Conservation (phyloP, 768 basidiomycete genomes). For the Collybia sp. region DNA sequence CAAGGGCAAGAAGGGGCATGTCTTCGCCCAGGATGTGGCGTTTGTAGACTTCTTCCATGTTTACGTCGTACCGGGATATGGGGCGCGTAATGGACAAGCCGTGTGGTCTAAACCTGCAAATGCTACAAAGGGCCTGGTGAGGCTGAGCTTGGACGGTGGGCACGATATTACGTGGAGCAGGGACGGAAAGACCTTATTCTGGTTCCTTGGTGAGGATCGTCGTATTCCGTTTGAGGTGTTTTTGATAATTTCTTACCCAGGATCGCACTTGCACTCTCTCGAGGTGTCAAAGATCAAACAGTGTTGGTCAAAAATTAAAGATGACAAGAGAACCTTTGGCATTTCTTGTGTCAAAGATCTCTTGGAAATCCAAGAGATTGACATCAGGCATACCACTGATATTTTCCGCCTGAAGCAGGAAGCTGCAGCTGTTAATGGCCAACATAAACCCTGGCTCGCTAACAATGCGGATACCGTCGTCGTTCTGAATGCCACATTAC, state of each 20-base stretch:
- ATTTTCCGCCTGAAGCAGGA: conserved; percentile 54
- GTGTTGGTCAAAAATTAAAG: conserved; percentile 43
- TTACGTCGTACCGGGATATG: conserved; percentile 44
- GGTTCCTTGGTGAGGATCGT: conserved; percentile 59
- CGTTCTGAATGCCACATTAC: conserved; percentile 62
- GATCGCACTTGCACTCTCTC: conserved; percentile 60
- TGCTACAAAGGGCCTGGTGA: conserved; percentile 53
- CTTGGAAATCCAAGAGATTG: conserved; percentile 53
- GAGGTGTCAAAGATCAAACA: conserved; percentile 46
- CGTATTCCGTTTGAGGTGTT: not conserved
- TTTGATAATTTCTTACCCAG: conserved; percentile 21
- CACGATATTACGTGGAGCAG: conserved; percentile 62
- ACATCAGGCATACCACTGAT: conserved; percentile 59
- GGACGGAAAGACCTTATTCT: conserved; percentile 64
- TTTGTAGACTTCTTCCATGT: conserved; percentile 72
- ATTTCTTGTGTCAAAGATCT: conserved; percentile 55
- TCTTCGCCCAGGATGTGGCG: conserved; percentile 37
- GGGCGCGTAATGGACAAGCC: conserved; percentile 32
- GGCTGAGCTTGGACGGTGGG: conserved; percentile 70
- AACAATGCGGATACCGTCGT: conserved; percentile 43
- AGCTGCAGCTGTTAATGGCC: conserved; percentile 20
- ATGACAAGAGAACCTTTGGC: conserved; percentile 53
- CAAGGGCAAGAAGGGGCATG: conserved; percentile 7
- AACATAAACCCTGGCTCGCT: conserved; percentile 13
- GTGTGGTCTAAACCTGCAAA: conserved; percentile 72